phyloP scores from a whole-genome alignment of 768 basidiomycete species.

The Postia placenta region DNA sequence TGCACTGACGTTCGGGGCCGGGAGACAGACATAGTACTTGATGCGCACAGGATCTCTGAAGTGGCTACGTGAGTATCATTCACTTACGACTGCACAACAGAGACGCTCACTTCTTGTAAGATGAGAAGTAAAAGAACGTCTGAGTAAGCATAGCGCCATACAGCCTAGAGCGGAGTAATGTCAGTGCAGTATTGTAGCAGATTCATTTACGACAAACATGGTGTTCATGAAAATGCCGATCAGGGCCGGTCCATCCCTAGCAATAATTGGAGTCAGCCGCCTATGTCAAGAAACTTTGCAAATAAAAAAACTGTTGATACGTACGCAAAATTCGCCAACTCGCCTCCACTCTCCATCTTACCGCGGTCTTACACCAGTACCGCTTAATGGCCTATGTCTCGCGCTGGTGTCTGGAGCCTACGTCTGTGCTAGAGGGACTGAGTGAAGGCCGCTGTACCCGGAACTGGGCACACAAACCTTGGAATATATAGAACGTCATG shows the following conservation, averaged over 20 bases:
- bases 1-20: neutral
- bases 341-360: neutral
- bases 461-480: too few species aligned
- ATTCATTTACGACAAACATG: neutral
- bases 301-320: neutral
- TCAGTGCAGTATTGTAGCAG: too few species aligned
- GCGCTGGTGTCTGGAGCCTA: too few species aligned
- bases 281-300: too few species aligned
- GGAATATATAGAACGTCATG: too few species aligned
- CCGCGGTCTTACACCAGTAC: neutral
- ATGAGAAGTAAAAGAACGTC: conserved; percentile 22
- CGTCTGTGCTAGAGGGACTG: too few species aligned
- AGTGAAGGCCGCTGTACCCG: too few species aligned
- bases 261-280: too few species aligned
- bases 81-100: neutral
- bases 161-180: conserved; percentile 14
- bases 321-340: neutral
- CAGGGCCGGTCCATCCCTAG: conserved; percentile 31
- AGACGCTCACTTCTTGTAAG: conserved; percentile 13
- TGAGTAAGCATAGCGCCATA: conserved; percentile 31
- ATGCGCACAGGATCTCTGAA: conserved; percentile 17
- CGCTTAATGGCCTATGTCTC: too few species aligned
- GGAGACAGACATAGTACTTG: conserved; percentile 12
- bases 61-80: neutral
- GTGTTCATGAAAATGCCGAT: conserved; percentile 29